A percentile compares a stretch with the other conserved stretches of the same genome.
Conservation (phyloP, 805 yeast species). For the Candida tammaniensis region DNA sequence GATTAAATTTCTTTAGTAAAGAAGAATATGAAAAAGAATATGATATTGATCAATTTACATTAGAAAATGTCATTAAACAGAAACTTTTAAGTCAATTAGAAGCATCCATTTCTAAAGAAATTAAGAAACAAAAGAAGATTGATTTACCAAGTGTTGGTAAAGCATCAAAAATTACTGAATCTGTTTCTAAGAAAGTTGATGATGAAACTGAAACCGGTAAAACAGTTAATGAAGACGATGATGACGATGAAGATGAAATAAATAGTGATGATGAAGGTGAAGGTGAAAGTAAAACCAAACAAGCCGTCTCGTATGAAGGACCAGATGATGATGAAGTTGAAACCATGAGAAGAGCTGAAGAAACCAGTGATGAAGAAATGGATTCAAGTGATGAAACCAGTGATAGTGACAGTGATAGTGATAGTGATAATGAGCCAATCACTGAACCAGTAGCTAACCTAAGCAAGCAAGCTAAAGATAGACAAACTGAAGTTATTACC, state of each 20-base stretch:
- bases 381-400: conserved; percentile 31
- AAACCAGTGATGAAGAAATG: conserved; percentile 69
- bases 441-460: conserved; percentile 26
- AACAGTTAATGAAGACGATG: conserved; percentile 24
- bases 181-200: conserved; percentile 28
- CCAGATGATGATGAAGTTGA: conserved; percentile 96
- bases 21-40: conserved; percentile 83
- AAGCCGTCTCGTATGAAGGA: conserved; percentile 88
- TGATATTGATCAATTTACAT: conserved; percentile 76
- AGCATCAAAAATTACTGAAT: conserved; percentile 53
- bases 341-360: conserved; percentile 80
- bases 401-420: conserved; percentile 24
- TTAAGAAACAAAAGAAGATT: conserved; percentile 71
- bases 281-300: conserved; percentile 62
- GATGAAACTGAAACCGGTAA: conserved; percentile 9
- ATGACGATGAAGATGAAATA: conserved; percentile 54
- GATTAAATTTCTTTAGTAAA: conserved; percentile 69
- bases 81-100: conserved; percentile 73
- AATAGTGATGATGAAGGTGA: conserved; percentile 25
- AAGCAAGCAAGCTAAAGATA: conserved; percentile 68
- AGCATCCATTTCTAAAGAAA: conserved; percentile 69
- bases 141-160: conserved; percentile 66
- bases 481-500: conserved; percentile 79
- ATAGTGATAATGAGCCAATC: conserved; percentile 26
- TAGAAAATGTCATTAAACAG: conserved; percentile 64